Evolutionary conservation across 345 rosid genomes (phyloP).

Genomic region (Euphorbia peplus): DNA sequence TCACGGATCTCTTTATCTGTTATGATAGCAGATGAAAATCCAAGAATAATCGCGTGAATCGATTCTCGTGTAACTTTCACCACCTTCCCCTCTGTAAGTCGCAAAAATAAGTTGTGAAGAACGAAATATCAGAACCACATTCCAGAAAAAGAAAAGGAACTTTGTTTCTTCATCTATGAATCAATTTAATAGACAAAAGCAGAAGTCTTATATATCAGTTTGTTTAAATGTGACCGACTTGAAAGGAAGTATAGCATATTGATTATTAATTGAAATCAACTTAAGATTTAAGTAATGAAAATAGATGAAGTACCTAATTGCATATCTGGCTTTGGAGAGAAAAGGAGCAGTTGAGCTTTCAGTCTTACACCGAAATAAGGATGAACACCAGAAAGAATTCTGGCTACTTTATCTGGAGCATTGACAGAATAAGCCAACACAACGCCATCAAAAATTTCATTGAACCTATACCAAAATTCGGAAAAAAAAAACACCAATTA

Average conservation of each 20-base stretch:
- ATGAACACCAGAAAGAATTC: constrained; percentile 60
- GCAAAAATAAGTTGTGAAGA: background rate
- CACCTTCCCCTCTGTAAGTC: constrained; percentile 65
- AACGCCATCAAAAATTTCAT: constrained; percentile 63
- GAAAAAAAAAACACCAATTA: background rate
- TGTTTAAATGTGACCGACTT: background rate
- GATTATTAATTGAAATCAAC: background rate
- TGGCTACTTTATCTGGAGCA: constrained; percentile 42
- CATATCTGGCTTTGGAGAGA: constrained; percentile 72
- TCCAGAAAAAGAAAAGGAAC: background rate
- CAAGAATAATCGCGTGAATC: constrained; percentile 72
- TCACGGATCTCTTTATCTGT: constrained; percentile 57
- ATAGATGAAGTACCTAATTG: constrained; percentile 45
- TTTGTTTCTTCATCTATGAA: background rate
- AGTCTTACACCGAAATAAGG: constrained; percentile 63
- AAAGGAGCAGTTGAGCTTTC: constrained; percentile 54
- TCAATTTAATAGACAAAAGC: no score
- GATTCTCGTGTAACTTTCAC: constrained; percentile 65
- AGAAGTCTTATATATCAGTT: background rate
- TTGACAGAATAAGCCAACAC: constrained; percentile 64
- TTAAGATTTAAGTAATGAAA: background rate
- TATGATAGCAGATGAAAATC: constrained; percentile 73
- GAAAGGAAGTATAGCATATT: background rate
- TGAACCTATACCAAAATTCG: constrained; percentile 40
- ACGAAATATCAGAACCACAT: background rate